Conservation (phyloP, 306 rosid species). For the Sophora flavescens region DNA sequence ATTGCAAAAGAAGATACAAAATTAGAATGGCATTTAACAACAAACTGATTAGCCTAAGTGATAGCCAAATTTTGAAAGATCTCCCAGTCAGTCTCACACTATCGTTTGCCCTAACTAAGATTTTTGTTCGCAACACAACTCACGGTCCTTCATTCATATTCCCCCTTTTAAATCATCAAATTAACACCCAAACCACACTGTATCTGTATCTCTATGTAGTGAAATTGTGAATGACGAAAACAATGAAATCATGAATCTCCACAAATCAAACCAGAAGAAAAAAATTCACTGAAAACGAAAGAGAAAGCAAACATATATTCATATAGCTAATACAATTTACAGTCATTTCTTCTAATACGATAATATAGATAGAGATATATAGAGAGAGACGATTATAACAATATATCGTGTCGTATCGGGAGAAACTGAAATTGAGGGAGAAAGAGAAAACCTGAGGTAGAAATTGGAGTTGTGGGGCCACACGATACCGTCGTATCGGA, state of each 20-base stretch:
- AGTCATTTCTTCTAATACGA: no score
- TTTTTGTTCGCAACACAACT: background rate
- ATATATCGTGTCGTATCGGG: background rate
- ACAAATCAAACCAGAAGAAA: background rate
- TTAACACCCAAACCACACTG: background rate
- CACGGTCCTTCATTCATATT: background rate
- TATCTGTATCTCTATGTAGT: background rate
- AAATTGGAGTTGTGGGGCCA: conserved; percentile 5
- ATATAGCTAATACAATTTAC: background rate
- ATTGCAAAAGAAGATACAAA: background rate
- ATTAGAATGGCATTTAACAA: background rate
- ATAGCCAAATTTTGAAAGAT: background rate
- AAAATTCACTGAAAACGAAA: background rate
- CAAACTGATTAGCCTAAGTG: background rate
- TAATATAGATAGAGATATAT: background rate
- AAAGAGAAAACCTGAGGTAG: conserved; percentile 7
- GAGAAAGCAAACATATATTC: background rate
- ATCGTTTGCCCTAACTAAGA: background rate
- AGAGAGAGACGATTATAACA: background rate
- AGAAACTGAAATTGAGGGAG: background rate
- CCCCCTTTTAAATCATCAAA: background rate
- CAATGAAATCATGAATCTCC: background rate
- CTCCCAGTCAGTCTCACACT: background rate
- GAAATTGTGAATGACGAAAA: no score
- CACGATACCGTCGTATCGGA: background rate